Evolutionary conservation across 306 rosid genomes (phyloP), one percentile per base, ranked within the genome.

Genomic region (Vicia faba): DNA sequence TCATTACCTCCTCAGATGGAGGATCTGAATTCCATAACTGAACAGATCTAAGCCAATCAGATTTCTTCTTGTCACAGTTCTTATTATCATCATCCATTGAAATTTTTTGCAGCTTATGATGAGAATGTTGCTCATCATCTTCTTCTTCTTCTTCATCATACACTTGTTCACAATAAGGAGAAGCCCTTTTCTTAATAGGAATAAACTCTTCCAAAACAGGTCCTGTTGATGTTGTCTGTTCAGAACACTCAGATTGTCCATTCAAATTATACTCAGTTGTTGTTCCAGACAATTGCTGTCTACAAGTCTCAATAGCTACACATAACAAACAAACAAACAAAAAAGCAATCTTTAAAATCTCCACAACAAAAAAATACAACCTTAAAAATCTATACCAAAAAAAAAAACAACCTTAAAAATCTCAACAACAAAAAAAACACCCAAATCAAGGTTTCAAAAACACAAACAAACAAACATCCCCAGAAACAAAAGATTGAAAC

Each of bases 41-140:
- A 75, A 84, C 93, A 49, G 98, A 92, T 80, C 89, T 86, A 64
- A 92, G 96, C 98, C 98, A 92, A 61, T 92, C 98, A 1, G 84
- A 76, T 74, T 86, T 87, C 56, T 23, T 81, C 64, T 74, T 73
- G 70, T 82, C 88, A 63, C n/a, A 33, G 38, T 14, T 69, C 50
- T 23, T 69, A 11, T 39, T 65, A 33, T 68, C 26, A 28, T 71
- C 79, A 28, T 71, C 79, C 63, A 50, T 71, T 1, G 68, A 54
- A 65, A 40, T 48, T 41, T 63, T 79, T 36, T 38, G 20, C 28
- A 65, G 51, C 13, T 62, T 62, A 20, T 62, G 45, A 31, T 33
- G 78, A 8, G 81, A 81, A 64, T 82, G 83, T 15, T 78, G 80
- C 31, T 69, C 77, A 23, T 66, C 85, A 3, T 83, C 71, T 3